These are phyloP conservation scores for Clarireedia hainanense DNA, from an alignment of 2,329 filamentous ascomycete species.

Conservation along the genomic window DNA sequence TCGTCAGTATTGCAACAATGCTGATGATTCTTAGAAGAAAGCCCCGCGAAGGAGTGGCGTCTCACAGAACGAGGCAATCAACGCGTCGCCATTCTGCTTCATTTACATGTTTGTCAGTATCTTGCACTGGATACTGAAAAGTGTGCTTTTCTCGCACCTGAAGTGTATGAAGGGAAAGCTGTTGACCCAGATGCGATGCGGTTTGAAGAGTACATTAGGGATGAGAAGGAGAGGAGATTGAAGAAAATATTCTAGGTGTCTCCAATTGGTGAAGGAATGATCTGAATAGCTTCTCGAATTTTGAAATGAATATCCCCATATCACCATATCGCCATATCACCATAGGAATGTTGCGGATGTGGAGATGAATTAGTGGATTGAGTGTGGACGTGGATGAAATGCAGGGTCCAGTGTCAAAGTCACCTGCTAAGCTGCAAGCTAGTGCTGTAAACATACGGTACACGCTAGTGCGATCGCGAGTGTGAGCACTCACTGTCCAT, in stretches of 20 bases:
- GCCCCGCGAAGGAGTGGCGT: conserved; percentile 23
- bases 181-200: conserved; percentile 13
- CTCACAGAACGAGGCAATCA: conserved; percentile 30
- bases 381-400: no score
- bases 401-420: no score
- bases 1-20: neutral
- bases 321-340: no score
- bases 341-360: no score
- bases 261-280: neutral
- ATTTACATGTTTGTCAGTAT: conserved; percentile 32
- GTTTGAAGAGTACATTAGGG: conserved; percentile 18
- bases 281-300: neutral
- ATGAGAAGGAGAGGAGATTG: conserved; percentile 18
- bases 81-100: conserved; percentile 31
- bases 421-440: no score
- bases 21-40: conserved; percentile 13
- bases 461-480: no score
- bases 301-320: no score
- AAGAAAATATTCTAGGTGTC: conserved; percentile 18
- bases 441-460: no score
- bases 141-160: conserved; percentile 30
- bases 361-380: no score
- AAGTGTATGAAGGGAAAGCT: conserved; percentile 19
- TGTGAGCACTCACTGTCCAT: no score
- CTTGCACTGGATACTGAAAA: conserved; percentile 26